Base-by-base conservation (phyloP, 2,329 filamentous ascomycete species). In the Cladosporium cucumerinum region DNA sequence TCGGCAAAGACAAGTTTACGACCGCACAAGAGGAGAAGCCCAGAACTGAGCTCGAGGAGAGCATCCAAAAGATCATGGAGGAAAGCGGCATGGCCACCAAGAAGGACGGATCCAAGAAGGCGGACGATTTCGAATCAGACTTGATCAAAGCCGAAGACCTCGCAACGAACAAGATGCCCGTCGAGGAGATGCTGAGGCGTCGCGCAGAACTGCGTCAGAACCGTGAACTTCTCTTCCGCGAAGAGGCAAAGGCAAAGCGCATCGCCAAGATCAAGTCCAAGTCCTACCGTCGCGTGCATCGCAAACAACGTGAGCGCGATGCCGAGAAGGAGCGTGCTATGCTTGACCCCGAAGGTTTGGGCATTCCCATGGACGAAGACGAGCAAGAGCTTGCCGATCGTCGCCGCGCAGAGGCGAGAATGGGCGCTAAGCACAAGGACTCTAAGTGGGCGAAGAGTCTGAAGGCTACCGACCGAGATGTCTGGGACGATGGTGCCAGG, bases 231-330 rank as follows among this genome's bases (percentile, higher is more conserved):
- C 85, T 94, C 69, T 97, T 96, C 72, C 86, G 93, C 12, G 94
- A 98, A 78, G 90, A 96, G 73, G 89, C 93, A 51, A 89, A 93
- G 64, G 87, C 93, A 8, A 96, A 93, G 79, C 89, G 95, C 26
- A 92, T 99, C 79, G 97, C 97, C 81, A 98, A 98, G 82, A 99
- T 99, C 81, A 99, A 99, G 84, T 96, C 91, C 76, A 99, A 97
- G 78, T 87, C 93, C 0, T 99, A 96, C 76, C 91, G 94, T 63
- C 89, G 93, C 52, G 89, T 98, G 16, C 94, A 98, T 78, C 88
- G 94, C 43, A 97, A 90, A 75, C 91, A 90, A 74, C 82, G 86
- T 16, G 86, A 89, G 74, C 83, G 82, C 68, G 74, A 85, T 66
- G 82, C 85, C 58, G 79, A 86, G 66, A 79, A 83, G 57, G 86